A percentile compares a stretch with the other conserved stretches of the same genome.
Conservation (phyloP, 1,284 basidiomycete species). For the Xerocomus nothofagi region DNA sequence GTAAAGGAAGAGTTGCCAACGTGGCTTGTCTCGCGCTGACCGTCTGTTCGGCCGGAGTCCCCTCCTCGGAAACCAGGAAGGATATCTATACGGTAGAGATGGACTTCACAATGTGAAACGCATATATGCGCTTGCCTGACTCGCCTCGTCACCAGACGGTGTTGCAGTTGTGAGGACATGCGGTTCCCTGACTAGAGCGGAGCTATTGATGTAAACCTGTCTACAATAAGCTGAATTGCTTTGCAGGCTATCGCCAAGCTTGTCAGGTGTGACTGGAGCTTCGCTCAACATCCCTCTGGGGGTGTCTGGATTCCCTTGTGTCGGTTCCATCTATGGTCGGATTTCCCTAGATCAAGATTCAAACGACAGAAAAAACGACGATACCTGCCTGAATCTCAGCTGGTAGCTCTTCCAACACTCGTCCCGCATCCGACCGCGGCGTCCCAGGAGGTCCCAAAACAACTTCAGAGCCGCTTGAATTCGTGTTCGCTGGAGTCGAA, state of each 20-base stretch:
- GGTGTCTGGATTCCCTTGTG: neutral
- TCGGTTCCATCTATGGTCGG: neutral
- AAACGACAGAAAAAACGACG: neutral
- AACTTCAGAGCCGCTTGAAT: conserved; percentile 1
- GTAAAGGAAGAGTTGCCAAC: conserved; percentile 60
- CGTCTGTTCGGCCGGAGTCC: conserved; percentile 47
- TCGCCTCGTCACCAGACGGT: conserved; percentile 3
- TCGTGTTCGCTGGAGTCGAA: conserved; percentile 24
- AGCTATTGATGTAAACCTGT: conserved; percentile 12
- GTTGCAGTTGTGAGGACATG: neutral
- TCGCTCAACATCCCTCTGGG: neutral
- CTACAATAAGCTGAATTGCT: conserved; percentile 31
- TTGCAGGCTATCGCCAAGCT: conserved; percentile 23
- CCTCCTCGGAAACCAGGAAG: conserved; percentile 20
- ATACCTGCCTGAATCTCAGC: conserved; percentile 4
- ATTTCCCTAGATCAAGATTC: neutral
- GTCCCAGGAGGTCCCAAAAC: neutral
- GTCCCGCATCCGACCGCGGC: neutral
- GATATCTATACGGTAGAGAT: conserved; percentile 14
- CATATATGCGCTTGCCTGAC: conserved; percentile 25
- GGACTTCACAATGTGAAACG: neutral
- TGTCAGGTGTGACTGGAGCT: conserved; percentile 26
- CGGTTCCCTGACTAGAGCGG: conserved; percentile 5
- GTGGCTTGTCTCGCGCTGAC: conserved; percentile 54
- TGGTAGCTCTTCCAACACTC: neutral